These are phyloP conservation scores for Mallotus japonicus DNA, from an alignment of 441 rosid genomes.

Conservation along the genomic window DNA sequence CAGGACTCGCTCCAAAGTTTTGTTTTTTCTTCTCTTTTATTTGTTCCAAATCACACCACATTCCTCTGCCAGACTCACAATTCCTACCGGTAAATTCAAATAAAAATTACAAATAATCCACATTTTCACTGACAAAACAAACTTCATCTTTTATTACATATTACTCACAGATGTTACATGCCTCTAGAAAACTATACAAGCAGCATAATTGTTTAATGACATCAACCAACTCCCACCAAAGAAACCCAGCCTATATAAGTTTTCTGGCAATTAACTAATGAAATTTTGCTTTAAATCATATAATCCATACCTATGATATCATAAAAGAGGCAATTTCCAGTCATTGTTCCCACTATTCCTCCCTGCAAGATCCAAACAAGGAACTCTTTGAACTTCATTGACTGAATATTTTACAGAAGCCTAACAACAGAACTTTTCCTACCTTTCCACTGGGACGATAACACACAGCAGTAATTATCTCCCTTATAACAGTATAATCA, in stretches of 20 bases:
- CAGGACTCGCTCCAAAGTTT: not conserved
- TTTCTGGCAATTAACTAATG: not conserved
- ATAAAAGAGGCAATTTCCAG: slow-evolving; percentile 75
- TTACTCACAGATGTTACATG: not conserved
- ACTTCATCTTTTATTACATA: not conserved
- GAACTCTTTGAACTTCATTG: slow-evolving; percentile 4
- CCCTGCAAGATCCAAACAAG: slow-evolving; percentile 50
- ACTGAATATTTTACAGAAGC: not conserved
- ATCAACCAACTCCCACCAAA: not conserved
- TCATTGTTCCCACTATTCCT: slow-evolving; percentile 70
- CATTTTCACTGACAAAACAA: no score
- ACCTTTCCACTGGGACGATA: slow-evolving; percentile 90
- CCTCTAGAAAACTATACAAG: not conserved
- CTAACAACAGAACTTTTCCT: slow-evolving; percentile 16
- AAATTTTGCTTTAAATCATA: not conserved
- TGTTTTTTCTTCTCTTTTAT: no score
- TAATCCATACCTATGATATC: slow-evolving; percentile 55
- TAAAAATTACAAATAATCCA: no score
- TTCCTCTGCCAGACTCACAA: no score
- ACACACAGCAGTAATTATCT: slow-evolving; percentile 86
- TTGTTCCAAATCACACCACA: no score
- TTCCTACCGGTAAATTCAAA: no score
- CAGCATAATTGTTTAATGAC: not conserved
- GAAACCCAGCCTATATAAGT: not conserved
- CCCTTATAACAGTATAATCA: slow-evolving; percentile 75